These are phyloP conservation scores for Irpex lacteus DNA, from an alignment of 1,284 basidiomycete species.

Conservation along the genomic window DNA sequence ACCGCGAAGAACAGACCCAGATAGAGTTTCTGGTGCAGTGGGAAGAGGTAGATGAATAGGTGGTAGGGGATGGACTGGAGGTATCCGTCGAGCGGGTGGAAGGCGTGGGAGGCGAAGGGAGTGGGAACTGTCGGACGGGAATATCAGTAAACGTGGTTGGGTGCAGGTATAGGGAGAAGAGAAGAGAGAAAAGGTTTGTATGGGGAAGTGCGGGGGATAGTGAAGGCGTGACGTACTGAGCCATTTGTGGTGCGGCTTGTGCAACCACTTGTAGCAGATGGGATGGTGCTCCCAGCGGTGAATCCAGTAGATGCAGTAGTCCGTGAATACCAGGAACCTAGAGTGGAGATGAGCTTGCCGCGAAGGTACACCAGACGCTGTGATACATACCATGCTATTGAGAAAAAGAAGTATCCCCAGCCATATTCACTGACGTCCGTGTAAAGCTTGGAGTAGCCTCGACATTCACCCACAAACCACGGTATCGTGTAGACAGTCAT, in stretches of 20 bases:
- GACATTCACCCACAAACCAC: slow-evolving; percentile 92
- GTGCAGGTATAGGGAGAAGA: slow-evolving; percentile 9
- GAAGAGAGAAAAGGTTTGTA: background rate
- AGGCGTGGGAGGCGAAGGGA: slow-evolving; percentile 95
- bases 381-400: slow-evolving; percentile 56
- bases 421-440: slow-evolving; percentile 73
- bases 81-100: slow-evolving; percentile 96
- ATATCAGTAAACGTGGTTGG: slow-evolving; percentile 1
- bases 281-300: slow-evolving; percentile 93
- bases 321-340: slow-evolving; percentile 89
- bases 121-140: slow-evolving; percentile 74
- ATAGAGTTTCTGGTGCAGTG: slow-evolving; percentile 83
- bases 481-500: slow-evolving; percentile 87
- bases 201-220: slow-evolving; percentile 5
- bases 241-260: slow-evolving; percentile 99
- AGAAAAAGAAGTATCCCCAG: slow-evolving; percentile 62
- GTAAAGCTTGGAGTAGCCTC: slow-evolving; percentile 84
- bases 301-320: slow-evolving; percentile 92
- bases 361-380: slow-evolving; percentile 6
- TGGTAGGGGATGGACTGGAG: slow-evolving; percentile 95
- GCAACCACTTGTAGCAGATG: slow-evolving; percentile 83
- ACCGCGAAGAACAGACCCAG: slow-evolving; percentile 84
- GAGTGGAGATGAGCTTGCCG: background rate
- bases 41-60: slow-evolving; percentile 89
- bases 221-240: slow-evolving; percentile 56